Evolutionary conservation across 2,329 filamentous ascomycete genomes (phyloP).

Genomic region (Hypoxylon sp.): DNA sequence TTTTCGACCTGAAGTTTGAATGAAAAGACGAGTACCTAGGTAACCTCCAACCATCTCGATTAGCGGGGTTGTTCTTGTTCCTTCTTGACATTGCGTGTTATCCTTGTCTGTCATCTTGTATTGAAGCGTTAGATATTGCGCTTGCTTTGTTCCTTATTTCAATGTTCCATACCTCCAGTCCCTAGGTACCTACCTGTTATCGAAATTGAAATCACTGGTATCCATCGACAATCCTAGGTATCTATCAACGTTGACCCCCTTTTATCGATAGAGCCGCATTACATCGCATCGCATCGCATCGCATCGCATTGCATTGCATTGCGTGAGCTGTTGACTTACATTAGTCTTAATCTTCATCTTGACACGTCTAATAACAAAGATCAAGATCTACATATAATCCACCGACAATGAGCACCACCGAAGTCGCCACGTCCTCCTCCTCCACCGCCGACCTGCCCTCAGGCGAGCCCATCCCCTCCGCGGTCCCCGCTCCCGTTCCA

Average conservation of each 20-base stretch:
- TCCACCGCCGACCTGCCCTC: constrained; percentile 56
- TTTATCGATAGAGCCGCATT: constrained; percentile 29
- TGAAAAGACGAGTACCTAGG: constrained; percentile 28
- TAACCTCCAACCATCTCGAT: constrained; percentile 24
- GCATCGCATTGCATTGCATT: neutral
- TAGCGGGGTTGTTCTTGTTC: constrained; percentile 10
- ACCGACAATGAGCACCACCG: constrained; percentile 48
- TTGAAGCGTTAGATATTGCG: constrained; percentile 22
- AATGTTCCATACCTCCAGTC: too few species aligned
- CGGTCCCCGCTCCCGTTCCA: constrained; percentile 46
- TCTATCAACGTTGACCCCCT: neutral
- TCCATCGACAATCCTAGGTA: neutral
- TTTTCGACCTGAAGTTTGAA: constrained; percentile 30
- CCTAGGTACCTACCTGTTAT: neutral
- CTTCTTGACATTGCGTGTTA: neutral
- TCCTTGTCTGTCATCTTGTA: constrained; percentile 6
- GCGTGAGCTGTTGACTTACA: neutral
- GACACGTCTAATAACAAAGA: neutral
- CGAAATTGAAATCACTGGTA: neutral
- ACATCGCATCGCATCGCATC: neutral
- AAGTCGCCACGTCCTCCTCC: constrained; percentile 42
- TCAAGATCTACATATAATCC: neutral
- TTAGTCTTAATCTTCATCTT: neutral
- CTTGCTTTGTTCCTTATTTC: constrained; percentile 8
- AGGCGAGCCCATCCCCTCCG: constrained; percentile 56